These are phyloP conservation scores for Rhazya stricta DNA, from an alignment of 257 asterid genomes.

Conservation along the genomic window DNA sequence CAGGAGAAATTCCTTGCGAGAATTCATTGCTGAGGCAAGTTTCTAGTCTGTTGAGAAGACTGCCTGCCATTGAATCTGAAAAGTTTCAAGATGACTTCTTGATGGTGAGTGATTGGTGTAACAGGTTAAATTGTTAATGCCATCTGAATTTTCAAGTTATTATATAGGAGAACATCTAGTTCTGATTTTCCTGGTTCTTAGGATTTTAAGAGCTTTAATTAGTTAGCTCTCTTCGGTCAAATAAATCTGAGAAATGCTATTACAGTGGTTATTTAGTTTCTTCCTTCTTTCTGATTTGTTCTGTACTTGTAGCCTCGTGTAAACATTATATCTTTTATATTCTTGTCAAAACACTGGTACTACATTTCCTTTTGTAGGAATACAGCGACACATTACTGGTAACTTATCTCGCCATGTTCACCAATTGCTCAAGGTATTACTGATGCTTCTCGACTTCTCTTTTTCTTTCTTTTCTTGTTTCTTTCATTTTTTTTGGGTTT, in stretches of 20 bases:
- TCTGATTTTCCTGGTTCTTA: neutral
- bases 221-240: neutral
- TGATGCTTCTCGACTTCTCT: constrained; percentile 16
- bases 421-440: constrained; percentile 89
- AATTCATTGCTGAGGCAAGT: constrained; percentile 85
- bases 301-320: neutral
- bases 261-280: neutral
- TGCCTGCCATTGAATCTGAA: constrained; percentile 85
- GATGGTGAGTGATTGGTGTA: constrained; percentile 58
- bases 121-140: neutral
- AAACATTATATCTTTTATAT: neutral
- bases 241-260: neutral
- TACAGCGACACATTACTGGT: constrained; percentile 77
- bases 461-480: constrained; percentile 4
- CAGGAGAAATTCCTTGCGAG: constrained; percentile 80
- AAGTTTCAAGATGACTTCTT: constrained; percentile 87
- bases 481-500: too few relatives aligned
- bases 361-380: constrained; percentile 50
- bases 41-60: constrained; percentile 87
- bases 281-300: neutral
- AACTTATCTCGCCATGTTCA: constrained; percentile 87
- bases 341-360: neutral
- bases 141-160: neutral
- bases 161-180: neutral
- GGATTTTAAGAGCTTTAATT: neutral